phyloP scores from a whole-genome alignment of 1,284 basidiomycete species.

The Quambalaria eucalypti region DNA sequence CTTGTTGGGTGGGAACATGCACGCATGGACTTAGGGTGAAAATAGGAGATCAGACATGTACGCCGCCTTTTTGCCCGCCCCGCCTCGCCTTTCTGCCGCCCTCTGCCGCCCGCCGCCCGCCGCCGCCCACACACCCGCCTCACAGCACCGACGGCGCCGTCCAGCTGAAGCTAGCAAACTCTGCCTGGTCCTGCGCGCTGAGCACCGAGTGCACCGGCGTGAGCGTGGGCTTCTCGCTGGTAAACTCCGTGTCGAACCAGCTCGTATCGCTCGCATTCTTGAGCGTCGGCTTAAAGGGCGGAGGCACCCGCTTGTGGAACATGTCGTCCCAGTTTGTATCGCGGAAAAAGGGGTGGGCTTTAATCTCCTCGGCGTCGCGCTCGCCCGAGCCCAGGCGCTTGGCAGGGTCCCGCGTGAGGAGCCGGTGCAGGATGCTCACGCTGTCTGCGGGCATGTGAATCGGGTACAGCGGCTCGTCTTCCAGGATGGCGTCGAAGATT shows the following conservation, averaged over 20 bases:
- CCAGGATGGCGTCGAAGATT: slow-evolving; percentile 97
- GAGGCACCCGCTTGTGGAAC: slow-evolving; percentile 86
- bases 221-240: slow-evolving; percentile 87
- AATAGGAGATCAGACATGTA: too few species aligned
- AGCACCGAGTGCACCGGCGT: slow-evolving; percentile 95
- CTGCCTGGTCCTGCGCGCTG: slow-evolving; percentile 76
- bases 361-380: slow-evolving; percentile 92
- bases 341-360: slow-evolving; percentile 94
- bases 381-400: slow-evolving; percentile 89
- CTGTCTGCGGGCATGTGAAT: slow-evolving; percentile 99
- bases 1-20: too few species aligned
- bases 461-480: slow-evolving; percentile 95
- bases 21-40: too few species aligned
- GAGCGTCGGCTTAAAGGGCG: slow-evolving; percentile 93
- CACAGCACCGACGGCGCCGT: slow-evolving; percentile 2
- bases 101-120: too few species aligned
- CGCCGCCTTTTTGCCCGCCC: too few species aligned
- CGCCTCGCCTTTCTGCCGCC: too few species aligned
- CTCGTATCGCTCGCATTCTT: slow-evolving; percentile 53
- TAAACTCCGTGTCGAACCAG: slow-evolving; percentile 96
- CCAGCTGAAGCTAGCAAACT: slow-evolving; percentile 41
- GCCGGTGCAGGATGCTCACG: slow-evolving; percentile 74
- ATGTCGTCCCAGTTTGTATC: slow-evolving; percentile 96
- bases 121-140: too few species aligned
- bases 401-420: slow-evolving; percentile 83